A percentile compares a stretch with the other conserved stretches of the same genome.
Evolutionary conservation across 116 monocot species (phyloP).

Genomic region (Papilionanthe hybrid): DNA sequence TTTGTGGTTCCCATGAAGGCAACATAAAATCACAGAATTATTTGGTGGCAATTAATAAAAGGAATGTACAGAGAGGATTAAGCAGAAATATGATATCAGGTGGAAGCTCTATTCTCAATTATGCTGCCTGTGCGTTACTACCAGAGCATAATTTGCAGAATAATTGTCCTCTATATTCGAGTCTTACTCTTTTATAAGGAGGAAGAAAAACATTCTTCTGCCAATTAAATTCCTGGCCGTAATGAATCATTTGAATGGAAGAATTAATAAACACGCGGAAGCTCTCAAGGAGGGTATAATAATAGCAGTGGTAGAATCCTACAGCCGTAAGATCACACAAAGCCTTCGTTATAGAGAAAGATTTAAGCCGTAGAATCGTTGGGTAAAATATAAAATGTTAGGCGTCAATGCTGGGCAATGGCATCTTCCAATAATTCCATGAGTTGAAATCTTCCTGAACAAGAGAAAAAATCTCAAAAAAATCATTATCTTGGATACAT

Average conservation of each 20-base stretch:
- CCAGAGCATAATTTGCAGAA: neutral
- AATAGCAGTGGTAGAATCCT: neutral
- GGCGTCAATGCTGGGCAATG: constrained; percentile 51
- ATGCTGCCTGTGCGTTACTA: neutral
- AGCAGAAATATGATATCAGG: neutral
- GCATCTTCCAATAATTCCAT: constrained; percentile 91
- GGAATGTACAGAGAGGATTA: neutral
- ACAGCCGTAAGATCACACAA: neutral
- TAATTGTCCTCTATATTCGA: neutral
- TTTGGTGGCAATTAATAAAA: neutral
- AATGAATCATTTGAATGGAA: constrained; percentile 5
- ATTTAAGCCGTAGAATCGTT: neutral
- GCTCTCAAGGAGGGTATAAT: neutral
- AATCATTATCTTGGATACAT: too few relatives aligned
- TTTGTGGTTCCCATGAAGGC: neutral
- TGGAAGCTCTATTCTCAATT: neutral
- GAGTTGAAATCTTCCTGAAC: constrained; percentile 86
- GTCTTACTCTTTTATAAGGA: neutral
- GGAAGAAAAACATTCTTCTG: neutral
- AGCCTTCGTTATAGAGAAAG: neutral
- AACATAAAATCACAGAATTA: neutral
- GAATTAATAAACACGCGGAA: neutral
- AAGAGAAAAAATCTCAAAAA: neutral
- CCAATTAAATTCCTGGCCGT: neutral
- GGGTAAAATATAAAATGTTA: neutral